These are phyloP conservation scores for Pyrus hybrid DNA, from an alignment of 331 rosid species.

Conservation along the genomic window DNA sequence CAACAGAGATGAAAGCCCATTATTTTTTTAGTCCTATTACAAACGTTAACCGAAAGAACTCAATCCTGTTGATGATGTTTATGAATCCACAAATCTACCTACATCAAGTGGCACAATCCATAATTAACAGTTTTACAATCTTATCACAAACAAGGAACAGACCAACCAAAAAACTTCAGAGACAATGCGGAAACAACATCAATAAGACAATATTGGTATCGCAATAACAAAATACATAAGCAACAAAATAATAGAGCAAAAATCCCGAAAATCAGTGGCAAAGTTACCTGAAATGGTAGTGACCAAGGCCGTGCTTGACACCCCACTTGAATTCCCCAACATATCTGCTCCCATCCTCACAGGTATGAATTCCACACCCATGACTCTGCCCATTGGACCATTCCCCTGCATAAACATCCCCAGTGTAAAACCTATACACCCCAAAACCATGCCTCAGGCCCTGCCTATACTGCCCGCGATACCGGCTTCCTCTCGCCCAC, in stretches of 20 bases:
- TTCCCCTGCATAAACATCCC: conserved; percentile 90
- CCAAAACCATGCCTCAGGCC: conserved; percentile 94
- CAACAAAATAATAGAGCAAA: background rate
- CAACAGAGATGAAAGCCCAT: background rate
- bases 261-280: background rate
- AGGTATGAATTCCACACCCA: conserved; percentile 92
- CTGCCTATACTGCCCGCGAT: conserved; percentile 67
- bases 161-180: background rate
- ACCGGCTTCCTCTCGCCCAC: conserved; percentile 86
- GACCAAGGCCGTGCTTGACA: conserved; percentile 96
- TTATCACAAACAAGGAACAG: background rate
- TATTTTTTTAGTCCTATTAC: background rate
- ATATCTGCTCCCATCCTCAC: conserved; percentile 93
- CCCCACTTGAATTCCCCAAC: conserved; percentile 99
- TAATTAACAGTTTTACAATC: background rate
- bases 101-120: background rate
- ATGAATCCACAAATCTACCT: background rate
- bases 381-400: conserved; percentile 99
- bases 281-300: conserved; percentile 90
- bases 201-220: background rate
- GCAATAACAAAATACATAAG: background rate
- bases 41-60: background rate
- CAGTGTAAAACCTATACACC: conserved; percentile 87
- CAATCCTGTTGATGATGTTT: background rate
- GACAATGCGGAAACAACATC: background rate